Percentiles rank a stretch among this genome's conserved stretches.
Evolutionary conservation across 352 stramenopile genomes (phyloP).

Genomic region (Halophytophthora batemanensis): DNA sequence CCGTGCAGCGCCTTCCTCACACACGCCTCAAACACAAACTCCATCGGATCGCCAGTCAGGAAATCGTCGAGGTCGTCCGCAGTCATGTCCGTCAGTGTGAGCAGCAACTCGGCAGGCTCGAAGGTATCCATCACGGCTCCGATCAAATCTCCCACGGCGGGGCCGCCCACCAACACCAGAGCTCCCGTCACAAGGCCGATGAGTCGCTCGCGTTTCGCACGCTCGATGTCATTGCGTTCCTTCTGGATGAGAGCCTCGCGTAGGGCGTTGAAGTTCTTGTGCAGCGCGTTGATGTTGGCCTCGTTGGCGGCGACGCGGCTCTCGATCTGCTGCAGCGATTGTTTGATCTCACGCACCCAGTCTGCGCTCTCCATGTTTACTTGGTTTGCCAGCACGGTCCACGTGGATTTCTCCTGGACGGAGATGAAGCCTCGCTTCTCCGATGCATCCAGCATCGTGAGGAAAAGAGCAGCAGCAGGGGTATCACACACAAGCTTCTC

Average conservation of each 20-base stretch:
- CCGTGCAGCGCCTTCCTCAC: neutral
- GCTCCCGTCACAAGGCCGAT: neutral
- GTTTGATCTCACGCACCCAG: conserved; percentile 30
- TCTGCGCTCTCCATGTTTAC: conserved; percentile 28
- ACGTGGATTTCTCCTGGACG: conserved; percentile 10
- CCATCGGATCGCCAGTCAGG: neutral
- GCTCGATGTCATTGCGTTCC: neutral
- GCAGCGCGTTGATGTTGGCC: conserved; percentile 4
- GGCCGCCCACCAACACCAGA: neutral
- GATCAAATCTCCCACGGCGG: neutral
- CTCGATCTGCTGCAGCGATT: conserved; percentile 6
- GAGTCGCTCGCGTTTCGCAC: neutral
- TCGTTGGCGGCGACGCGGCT: conserved; percentile 1
- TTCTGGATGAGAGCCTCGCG: conserved; percentile 2
- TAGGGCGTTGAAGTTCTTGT: conserved; percentile 2
- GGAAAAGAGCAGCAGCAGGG: no score
- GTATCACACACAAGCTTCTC: conserved; percentile 30
- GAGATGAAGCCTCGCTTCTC: neutral
- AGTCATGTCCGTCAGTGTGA: neutral
- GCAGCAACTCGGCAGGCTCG: neutral
- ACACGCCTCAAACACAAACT: neutral
- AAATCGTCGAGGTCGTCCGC: neutral
- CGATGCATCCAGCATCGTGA: conserved; percentile 19
- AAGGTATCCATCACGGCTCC: neutral
- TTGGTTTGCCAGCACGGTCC: conserved; percentile 20